A percentile compares a stretch with the other conserved stretches of the same genome.
Conservation (phyloP, 805 yeast genomes). For the Sungouiella blattae region DNA sequence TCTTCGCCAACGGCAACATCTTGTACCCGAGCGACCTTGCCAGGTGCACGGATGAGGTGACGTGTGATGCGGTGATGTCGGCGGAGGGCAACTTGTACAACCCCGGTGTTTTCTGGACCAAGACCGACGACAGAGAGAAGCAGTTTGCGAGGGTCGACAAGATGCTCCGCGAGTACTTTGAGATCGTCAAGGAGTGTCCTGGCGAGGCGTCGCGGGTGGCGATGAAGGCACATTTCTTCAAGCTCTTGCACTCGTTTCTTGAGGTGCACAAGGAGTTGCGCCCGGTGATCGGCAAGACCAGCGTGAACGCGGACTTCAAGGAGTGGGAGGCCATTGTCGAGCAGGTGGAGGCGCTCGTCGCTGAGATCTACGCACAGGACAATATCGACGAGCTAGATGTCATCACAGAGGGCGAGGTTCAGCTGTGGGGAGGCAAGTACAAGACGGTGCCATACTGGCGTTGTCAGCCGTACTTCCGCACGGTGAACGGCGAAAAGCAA, state of each 20-base stretch:
- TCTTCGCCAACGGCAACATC: constrained; percentile 94
- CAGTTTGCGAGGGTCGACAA: constrained; percentile 84
- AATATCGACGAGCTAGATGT: constrained; percentile 56
- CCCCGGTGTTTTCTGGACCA: constrained; percentile 82
- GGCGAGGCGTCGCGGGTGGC: constrained; percentile 76
- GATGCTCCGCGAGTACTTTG: constrained; percentile 82
- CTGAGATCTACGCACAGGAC: constrained; percentile 47
- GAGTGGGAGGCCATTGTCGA: constrained; percentile 52
- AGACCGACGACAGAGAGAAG: constrained; percentile 48
- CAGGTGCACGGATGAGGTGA: constrained; percentile 60
- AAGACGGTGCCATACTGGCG: constrained; percentile 90
- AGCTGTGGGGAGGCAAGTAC: constrained; percentile 79
- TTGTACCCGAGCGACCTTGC: constrained; percentile 80
- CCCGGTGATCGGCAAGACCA: constrained; percentile 57
- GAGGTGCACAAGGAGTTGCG: constrained; percentile 75
- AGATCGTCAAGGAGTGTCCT: constrained; percentile 60
- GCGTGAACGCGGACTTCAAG: constrained; percentile 34
- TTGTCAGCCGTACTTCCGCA: constrained; percentile 91
- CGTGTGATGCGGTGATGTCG: constrained; percentile 91
- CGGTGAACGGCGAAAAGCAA: constrained; percentile 69
- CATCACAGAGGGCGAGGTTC: constrained; percentile 50
- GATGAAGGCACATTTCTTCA: constrained; percentile 91
- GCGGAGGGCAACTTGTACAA: constrained; percentile 94
- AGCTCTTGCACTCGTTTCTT: constrained; percentile 76
- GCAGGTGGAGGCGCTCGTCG: constrained; percentile 66